Conservation (phyloP, 1,284 basidiomycete species). For the Puccinia novopanici region DNA sequence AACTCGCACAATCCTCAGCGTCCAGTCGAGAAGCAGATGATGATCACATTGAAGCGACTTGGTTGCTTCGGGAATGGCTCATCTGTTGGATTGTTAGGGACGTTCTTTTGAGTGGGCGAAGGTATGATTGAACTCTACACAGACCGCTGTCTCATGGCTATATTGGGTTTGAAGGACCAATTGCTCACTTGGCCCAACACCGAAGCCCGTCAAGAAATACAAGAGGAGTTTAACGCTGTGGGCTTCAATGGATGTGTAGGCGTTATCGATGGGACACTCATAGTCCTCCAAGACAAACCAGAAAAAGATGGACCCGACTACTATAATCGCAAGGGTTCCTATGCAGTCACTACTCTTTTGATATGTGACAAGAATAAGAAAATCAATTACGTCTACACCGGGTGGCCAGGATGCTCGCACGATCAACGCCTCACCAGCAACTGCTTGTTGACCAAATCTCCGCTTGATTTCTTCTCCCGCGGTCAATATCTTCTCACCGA, state of each 20-base stretch:
- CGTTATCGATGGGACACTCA: background rate
- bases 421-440: background rate
- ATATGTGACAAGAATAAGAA: background rate
- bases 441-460: background rate
- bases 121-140: slow-evolving; percentile 2
- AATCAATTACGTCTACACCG: background rate
- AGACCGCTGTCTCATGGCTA: background rate
- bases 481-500: no score
- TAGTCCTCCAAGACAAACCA: background rate
- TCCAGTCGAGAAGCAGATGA: slow-evolving; percentile 5
- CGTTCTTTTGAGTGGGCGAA: background rate
- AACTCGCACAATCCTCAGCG: background rate
- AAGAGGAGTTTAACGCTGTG: background rate
- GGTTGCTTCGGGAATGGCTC: slow-evolving; percentile 5
- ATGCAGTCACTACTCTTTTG: background rate
- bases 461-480: background rate
- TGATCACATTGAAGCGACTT: background rate
- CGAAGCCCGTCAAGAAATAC: background rate
- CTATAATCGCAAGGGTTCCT: background rate
- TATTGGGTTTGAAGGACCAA: background rate
- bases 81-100: background rate
- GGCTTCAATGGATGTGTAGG: background rate
- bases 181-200: background rate
- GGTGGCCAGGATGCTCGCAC: no score
- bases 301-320: background rate